A percentile compares a stretch with the other conserved stretches of the same genome.
Conservation (phyloP, 495 filamentous ascomycete genomes). For the Penicillium coffeae region DNA sequence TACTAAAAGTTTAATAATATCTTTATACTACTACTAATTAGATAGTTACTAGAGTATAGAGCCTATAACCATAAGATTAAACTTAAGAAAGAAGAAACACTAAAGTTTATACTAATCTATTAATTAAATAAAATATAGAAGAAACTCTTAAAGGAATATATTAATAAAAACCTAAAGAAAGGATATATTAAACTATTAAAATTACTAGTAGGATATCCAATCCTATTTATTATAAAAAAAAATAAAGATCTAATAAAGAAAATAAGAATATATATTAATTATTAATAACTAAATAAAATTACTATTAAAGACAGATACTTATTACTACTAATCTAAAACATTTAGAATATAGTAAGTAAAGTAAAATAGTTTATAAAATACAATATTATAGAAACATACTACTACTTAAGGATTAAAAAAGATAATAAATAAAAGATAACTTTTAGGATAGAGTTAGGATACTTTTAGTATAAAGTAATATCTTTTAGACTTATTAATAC, state of each 20-base stretch:
- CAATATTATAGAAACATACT: conserved; percentile 17
- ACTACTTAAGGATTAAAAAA: conserved; percentile 12
- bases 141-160: not conserved
- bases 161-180: not conserved
- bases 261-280: conserved; percentile 19
- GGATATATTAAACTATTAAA: not conserved
- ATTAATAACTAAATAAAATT: conserved; percentile 20
- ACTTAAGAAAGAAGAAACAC: not conserved
- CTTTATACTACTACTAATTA: not conserved
- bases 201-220: conserved; percentile 4
- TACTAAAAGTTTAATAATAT: not conserved
- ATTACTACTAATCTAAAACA: conserved; percentile 16
- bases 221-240: conserved; percentile 26
- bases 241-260: conserved; percentile 7
- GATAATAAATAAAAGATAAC: conserved; percentile 15
- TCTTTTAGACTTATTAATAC: conserved; percentile 15
- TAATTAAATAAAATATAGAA: not conserved
- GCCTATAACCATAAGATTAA: not conserved
- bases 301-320: conserved; percentile 25
- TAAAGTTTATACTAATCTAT: conserved; percentile 8
- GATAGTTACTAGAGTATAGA: not conserved
- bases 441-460: conserved; percentile 14
- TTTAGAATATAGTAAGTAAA: conserved; percentile 14
- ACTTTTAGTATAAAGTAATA: conserved; percentile 17
- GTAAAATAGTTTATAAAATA: conserved; percentile 24